Evolutionary conservation across 768 basidiomycete species (phyloP).

Genomic region (Gautieria morchelliformis): DNA sequence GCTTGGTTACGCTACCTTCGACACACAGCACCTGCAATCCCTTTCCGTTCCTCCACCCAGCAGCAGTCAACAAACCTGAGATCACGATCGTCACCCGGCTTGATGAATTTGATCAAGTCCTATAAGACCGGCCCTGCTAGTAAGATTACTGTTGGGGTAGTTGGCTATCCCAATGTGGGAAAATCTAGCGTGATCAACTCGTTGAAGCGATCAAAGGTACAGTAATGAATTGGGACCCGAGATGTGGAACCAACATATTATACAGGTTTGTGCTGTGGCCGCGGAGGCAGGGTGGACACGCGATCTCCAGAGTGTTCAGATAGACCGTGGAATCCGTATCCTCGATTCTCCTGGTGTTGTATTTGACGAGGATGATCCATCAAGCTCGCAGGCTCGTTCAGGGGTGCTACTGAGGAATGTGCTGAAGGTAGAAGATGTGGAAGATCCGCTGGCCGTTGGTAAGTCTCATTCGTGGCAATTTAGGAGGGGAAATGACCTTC

Average conservation of each 20-base stretch:
- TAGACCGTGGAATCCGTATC: constrained; percentile 87
- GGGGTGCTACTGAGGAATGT: constrained; percentile 77
- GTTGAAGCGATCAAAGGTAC: constrained; percentile 71
- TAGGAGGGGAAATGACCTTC: not conserved
- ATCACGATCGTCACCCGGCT: constrained; percentile 61
- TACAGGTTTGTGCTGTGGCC: constrained; percentile 83
- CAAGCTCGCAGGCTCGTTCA: constrained; percentile 37
- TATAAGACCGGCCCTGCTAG: constrained; percentile 51
- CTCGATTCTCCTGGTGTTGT: constrained; percentile 98
- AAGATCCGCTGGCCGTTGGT: constrained; percentile 88
- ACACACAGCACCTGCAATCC: constrained; percentile 85
- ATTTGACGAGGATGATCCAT: constrained; percentile 68
- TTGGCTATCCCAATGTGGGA: constrained; percentile 96
- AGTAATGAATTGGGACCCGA: constrained; percentile 7
- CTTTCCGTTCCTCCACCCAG: constrained; percentile 78
- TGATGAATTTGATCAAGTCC: constrained; percentile 76
- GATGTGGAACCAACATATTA: not conserved
- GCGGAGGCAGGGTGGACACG: constrained; percentile 93
- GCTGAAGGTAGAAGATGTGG: constrained; percentile 81
- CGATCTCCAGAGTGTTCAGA: constrained; percentile 80
- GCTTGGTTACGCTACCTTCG: constrained; percentile 88
- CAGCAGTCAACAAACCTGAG: constrained; percentile 76
- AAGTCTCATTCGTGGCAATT: constrained; percentile 19
- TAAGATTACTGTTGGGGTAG: constrained; percentile 79
- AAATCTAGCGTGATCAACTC: constrained; percentile 94